phyloP scores from a whole-genome alignment of 1,284 basidiomycete genomes.

The Sanghuangporus sanghuang region DNA sequence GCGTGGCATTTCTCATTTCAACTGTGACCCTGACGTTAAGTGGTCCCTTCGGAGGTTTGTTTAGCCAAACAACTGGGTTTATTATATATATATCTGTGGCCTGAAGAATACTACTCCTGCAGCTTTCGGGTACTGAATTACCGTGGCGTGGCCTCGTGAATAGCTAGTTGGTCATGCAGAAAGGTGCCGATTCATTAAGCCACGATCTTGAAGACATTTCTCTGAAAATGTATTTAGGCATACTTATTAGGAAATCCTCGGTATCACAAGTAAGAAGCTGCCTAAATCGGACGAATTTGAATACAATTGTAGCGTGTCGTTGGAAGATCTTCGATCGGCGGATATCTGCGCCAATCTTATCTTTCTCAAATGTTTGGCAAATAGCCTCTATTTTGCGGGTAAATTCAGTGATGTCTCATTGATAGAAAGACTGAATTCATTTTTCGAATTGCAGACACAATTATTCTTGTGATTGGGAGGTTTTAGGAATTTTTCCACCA shows the following conservation, averaged over 20 bases:
- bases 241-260: neutral
- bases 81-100: neutral
- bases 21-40: neutral
- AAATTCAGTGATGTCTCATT: neutral
- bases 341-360: neutral
- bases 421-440: neutral
- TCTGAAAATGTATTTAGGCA: neutral
- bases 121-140: neutral
- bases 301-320: neutral
- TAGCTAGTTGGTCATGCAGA: neutral
- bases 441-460: neutral
- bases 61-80: neutral
- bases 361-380: neutral
- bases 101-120: neutral
- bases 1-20: neutral
- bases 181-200: neutral
- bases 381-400: conserved; percentile 2
- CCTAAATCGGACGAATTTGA: neutral
- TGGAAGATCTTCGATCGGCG: neutral
- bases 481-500: neutral
- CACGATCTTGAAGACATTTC: neutral
- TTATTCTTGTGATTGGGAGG: neutral
- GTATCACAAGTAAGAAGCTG: neutral
- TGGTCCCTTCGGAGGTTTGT: neutral
- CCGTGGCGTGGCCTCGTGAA: neutral